Evolutionary conservation across 2,329 filamentous ascomycete genomes (phyloP), one percentile per base, ranked within the genome.

Genomic region (Paecilomyces sp.): DNA sequence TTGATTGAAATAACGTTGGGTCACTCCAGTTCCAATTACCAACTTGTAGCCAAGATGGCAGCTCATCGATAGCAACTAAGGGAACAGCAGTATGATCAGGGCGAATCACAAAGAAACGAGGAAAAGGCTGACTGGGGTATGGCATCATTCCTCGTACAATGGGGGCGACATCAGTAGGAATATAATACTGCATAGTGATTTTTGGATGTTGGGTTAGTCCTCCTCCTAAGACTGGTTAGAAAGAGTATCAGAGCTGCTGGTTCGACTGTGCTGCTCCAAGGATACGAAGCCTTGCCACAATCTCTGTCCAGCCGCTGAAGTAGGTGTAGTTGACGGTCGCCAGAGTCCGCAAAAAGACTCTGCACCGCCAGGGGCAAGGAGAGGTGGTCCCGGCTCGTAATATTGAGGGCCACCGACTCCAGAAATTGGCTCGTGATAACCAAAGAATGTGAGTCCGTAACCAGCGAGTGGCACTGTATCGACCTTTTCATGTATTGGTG

Each of bases 31-130:
- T 60, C 59, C 63, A 66, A 56, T 66, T 60, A 24, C 67, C 66
- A n/a, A 76, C 31, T 15, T 69, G 65, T 8, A 75, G 54, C 69
- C 72, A 74, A 1, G 61, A 53, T 2, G 77, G 77, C 3, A 80
- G 64, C 65, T 80, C 77, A 58, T 80, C 78, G 7, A 77, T 57
- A 0, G 78, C 70, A 24, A 80, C 71, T 28, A 80, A 65, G 7
- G 78, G 77, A 11, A 75, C 69, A 13, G 71, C 60, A 6, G 62
- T 60, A 6, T 71, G 68, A 41, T 73, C 72, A 1, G 71, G 68
- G 2, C 78, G 72, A 36, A 71, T 65, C 51, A 80, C 63, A 59
- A 74, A 80, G 65, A 74, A 79, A 13, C 67, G 63, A 3, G 77
- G 76, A 22, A 65, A 66, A 24, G 69, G 67, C 5, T 65, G 68